Evolutionary conservation across 164 flowering plant genomes (phyloP).

Genomic region (Macadamia tetraphylla): DNA sequence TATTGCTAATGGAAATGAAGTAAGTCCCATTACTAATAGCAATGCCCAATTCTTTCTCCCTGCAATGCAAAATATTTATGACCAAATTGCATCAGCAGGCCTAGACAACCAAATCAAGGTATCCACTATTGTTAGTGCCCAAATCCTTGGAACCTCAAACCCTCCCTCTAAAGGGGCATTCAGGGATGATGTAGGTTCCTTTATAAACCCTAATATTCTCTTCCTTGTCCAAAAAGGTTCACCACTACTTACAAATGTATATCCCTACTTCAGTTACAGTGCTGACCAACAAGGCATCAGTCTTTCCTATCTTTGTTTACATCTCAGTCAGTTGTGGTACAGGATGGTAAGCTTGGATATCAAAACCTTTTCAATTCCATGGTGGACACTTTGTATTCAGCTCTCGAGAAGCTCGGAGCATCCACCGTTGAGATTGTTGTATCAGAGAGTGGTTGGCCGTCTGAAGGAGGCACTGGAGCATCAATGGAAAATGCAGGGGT

Average conservation of each 20-base stretch:
- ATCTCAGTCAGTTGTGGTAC: background rate
- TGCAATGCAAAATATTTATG: no score
- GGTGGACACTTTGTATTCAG: background rate
- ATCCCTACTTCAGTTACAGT: no score
- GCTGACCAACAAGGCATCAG: no score
- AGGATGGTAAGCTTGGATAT: background rate
- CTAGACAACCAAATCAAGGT: no score
- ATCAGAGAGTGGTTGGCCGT: constrained; percentile 12
- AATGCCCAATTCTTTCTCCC: no score
- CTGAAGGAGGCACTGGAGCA: background rate
- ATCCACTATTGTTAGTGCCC: no score
- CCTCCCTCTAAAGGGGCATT: constrained; percentile 10
- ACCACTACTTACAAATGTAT: background rate
- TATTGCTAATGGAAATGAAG: constrained; percentile 14
- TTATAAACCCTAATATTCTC: background rate
- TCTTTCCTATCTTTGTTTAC: background rate
- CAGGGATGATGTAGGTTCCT: background rate
- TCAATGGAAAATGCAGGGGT: constrained; percentile 3
- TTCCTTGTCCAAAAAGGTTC: background rate
- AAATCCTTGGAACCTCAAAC: background rate
- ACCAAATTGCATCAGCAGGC: no score
- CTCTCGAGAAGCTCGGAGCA: constrained; percentile 4
- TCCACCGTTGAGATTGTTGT: background rate
- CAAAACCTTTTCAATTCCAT: background rate
- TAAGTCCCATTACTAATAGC: background rate